These are phyloP conservation scores for Quillaja saponaria DNA, from an alignment of 306 rosid genomes.

Conservation along the genomic window DNA sequence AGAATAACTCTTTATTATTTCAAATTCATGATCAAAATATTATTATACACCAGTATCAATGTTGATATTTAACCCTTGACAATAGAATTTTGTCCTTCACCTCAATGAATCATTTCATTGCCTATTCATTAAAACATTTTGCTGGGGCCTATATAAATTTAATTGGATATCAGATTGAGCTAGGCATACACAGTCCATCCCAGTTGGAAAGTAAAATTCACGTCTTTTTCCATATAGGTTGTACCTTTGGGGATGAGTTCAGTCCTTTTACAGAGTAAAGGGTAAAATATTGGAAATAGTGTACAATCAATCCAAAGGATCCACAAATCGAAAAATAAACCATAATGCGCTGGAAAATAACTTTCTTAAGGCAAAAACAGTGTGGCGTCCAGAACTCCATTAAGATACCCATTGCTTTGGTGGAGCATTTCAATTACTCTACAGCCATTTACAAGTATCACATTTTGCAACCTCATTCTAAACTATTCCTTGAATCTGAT, in stretches of 20 bases:
- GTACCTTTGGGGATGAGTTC: too few relatives aligned
- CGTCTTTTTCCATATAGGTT: too few relatives aligned
- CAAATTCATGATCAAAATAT: background rate
- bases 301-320: too few relatives aligned
- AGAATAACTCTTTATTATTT: background rate
- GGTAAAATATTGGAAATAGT: too few relatives aligned
- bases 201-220: too few relatives aligned
- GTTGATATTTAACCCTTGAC: too few relatives aligned
- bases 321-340: too few relatives aligned
- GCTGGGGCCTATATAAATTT: background rate
- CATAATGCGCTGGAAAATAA: background rate
- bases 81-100: too few relatives aligned
- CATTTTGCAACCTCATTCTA: background rate
- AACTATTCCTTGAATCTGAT: conserved; percentile 5
- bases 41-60: background rate
- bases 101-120: too few relatives aligned
- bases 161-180: background rate
- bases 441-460: conserved; percentile 14
- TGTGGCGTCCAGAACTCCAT: background rate
- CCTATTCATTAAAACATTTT: too few relatives aligned
- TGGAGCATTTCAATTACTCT: background rate
- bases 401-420: conserved; percentile 16
- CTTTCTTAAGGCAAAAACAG: background rate
- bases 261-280: too few relatives aligned
- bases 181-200: too few relatives aligned